Evolutionary conservation across 179 eudicot species (phyloP).

Genomic region (Beta macrorhiza): DNA sequence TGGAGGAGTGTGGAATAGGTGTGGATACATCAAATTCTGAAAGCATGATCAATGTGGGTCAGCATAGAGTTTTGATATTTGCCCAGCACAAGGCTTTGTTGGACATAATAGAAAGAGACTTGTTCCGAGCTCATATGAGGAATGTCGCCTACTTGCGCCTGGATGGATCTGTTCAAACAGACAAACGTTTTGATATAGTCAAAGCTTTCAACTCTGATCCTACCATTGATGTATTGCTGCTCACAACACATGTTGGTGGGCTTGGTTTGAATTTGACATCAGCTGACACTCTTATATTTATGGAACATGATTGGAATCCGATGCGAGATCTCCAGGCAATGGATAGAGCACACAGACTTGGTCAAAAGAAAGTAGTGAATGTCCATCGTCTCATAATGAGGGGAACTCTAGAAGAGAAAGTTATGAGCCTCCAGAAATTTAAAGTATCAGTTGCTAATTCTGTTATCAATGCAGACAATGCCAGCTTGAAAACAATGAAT

Average conservation of each 20-base stretch:
- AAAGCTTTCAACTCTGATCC: constrained; percentile 99
- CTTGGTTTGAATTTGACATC: constrained; percentile 96
- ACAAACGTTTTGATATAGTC: constrained; percentile 93
- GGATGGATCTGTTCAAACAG: constrained; percentile 92
- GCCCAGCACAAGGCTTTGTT: constrained; percentile 97
- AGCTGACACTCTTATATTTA: constrained; percentile 93
- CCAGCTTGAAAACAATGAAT: constrained; percentile 98
- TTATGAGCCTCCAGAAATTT: constrained; percentile 98
- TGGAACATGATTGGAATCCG: constrained; percentile 99
- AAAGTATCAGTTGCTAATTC: constrained; percentile 95
- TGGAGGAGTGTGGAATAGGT: constrained; percentile 99
- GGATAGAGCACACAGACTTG: constrained; percentile 99
- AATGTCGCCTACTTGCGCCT: constrained; percentile 87
- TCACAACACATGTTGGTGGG: constrained; percentile 99
- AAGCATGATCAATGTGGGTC: constrained; percentile 68
- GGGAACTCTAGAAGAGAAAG: constrained; percentile 98
- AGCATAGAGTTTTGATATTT: constrained; percentile 96
- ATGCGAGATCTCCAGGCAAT: constrained; percentile 99
- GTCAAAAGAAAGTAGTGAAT: constrained; percentile 92
- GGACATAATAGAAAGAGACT: constrained; percentile 89
- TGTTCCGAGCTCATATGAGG: constrained; percentile 84
- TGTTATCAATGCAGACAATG: constrained; percentile 91
- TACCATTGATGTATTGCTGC: constrained; percentile 88
- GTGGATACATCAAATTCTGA: constrained; percentile 74
- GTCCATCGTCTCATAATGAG: constrained; percentile 99